Conservation (phyloP, 306 rosid genomes). For the Vigna nakashimae region DNA sequence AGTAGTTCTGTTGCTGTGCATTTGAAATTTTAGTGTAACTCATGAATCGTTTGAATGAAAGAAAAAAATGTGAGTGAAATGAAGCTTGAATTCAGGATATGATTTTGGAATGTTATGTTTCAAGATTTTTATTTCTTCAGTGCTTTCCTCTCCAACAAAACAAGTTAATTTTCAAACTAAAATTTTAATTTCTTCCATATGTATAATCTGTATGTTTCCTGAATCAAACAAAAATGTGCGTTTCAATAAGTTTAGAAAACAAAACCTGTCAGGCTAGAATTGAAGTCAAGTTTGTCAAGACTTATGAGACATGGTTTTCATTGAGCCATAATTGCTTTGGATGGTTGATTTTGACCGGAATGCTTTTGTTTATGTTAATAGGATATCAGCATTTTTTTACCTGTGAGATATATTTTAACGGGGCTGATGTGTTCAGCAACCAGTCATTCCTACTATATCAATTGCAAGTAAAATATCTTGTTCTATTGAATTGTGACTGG, state of each 20-base stretch:
- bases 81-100: not conserved
- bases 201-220: not conserved
- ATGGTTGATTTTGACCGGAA: not conserved
- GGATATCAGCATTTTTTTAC: constrained; percentile 14
- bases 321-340: not conserved
- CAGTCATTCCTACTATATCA: constrained; percentile 1
- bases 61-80: not conserved
- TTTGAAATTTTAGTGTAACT: not conserved
- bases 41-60: not conserved
- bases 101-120: not conserved
- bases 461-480: constrained; percentile 14
- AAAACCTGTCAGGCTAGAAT: not conserved
- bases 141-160: not conserved
- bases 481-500: constrained; percentile 9
- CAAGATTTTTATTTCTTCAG: not conserved
- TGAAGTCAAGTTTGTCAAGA: not conserved
- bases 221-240: not conserved
- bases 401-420: not conserved
- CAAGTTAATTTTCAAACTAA: not conserved
- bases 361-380: constrained; percentile 1
- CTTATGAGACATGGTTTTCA: constrained; percentile 16
- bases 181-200: not conserved
- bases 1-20: not conserved
- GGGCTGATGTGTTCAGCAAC: not conserved
- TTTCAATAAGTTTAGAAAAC: not conserved